Conservation (phyloP, 371 early-diverging fungal genomes). For the Quaeritorhiza haematococci region DNA sequence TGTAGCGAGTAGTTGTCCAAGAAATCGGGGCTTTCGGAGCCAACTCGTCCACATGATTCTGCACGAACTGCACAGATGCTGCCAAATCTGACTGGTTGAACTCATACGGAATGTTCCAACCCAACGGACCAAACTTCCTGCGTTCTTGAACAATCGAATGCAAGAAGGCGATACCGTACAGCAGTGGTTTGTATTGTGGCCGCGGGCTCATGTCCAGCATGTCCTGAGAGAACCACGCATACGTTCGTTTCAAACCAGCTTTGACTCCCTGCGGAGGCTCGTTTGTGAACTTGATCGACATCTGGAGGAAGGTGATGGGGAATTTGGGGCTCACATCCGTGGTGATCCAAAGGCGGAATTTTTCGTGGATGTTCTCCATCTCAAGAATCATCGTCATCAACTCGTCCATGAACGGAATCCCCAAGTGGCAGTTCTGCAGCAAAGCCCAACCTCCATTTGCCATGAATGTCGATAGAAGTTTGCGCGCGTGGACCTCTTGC, state of each 20-base stretch:
- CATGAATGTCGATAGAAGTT: conserved; percentile 50
- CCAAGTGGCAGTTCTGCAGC: conserved; percentile 60
- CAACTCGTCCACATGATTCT: conserved; percentile 60
- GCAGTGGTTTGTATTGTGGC: conserved; percentile 57
- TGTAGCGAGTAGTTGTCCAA: conserved; percentile 54
- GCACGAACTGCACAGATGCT: conserved; percentile 55
- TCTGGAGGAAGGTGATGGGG: conserved; percentile 60
- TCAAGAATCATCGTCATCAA: conserved; percentile 42
- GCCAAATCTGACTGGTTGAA: conserved; percentile 61
- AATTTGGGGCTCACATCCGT: conserved; percentile 52
- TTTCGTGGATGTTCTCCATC: conserved; percentile 49
- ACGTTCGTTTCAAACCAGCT: conserved; percentile 57
- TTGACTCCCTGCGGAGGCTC: conserved; percentile 63
- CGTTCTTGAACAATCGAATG: conserved; percentile 61
- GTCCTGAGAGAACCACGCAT: conserved; percentile 58
- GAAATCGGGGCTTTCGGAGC: conserved; percentile 52
- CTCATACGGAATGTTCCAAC: conserved; percentile 65
- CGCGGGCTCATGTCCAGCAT: conserved; percentile 55
- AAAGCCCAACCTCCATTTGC: conserved; percentile 57
- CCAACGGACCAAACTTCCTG: conserved; percentile 57
- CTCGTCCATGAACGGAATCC: conserved; percentile 60
- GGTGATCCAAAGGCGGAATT: conserved; percentile 61
- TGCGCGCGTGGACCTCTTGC: conserved; percentile 58
- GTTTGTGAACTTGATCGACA: conserved; percentile 59
- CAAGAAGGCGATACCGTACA: conserved; percentile 55